Evolutionary conservation across 441 rosid species (phyloP), one percentile per base, ranked within the genome.

Genomic region (Brassica balearica): DNA sequence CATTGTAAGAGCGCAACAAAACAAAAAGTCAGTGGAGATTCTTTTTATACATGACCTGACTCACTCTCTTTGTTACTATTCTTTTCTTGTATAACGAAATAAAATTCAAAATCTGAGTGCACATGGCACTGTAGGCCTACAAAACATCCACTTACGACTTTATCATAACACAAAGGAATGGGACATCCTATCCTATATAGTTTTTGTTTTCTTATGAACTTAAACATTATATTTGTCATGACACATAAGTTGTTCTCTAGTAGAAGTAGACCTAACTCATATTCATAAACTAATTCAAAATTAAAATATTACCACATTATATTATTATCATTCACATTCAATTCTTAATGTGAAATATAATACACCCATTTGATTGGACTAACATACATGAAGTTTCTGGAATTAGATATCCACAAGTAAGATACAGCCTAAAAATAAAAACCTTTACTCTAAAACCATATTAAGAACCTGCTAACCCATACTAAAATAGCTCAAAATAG

Each of bases 41-140:
- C 51, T 65, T 56, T 48, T 48, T 4, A 48, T 8, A 38, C 32
- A 9, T 41, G 48, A 41, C 17, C 81, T 77, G 81, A 65, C 72
- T 65, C 72, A 38, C 53, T 43, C 53, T 58, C 77, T 73, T 66
- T 19, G 4, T 25, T 22, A 22, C 70, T 62, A 32, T 48, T 14
- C 15, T 0, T 71, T 77, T 64, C 4, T 64, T 43, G 20, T 65
- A 20, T 10, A 66, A 65, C 27, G 27, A 25, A 32, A 19, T 7
- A 36, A 19, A 61, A 4, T 25, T 62, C 60, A 79, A 79, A 68
- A 51, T 69, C 22, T 29, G 75, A 79, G 82, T 79, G 79, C 78
- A 79, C 78, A 74, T 79, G 79, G 65, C 76, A 64, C n/a, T 74
- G 72, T 69, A 74, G 79, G 82, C 75, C 82, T 72, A 72, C 77